Conservation (phyloP, 169 alveolate genomes). For the Cryptosporidium baileyi region DNA sequence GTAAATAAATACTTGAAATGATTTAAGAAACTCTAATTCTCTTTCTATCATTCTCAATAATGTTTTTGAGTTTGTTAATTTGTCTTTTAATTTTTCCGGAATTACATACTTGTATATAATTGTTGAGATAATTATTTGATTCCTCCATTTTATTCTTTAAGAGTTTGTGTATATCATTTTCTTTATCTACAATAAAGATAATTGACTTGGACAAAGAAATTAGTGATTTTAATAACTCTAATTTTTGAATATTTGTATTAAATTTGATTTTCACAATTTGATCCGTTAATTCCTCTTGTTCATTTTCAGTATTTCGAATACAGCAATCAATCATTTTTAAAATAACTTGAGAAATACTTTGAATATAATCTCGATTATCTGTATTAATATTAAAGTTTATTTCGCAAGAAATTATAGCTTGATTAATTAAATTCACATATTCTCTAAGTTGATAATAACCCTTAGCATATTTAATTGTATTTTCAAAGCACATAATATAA, state of each 20-base stretch:
- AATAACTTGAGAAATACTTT: neutral
- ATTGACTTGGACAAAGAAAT: conserved; percentile 37
- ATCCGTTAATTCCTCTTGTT: neutral
- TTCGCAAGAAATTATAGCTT: neutral
- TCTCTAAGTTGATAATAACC: conserved; percentile 58
- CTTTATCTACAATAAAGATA: neutral
- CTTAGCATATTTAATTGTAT: conserved; percentile 1
- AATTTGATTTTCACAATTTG: conserved; percentile 1
- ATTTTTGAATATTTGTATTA: conserved; percentile 20
- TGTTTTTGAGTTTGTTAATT: conserved; percentile 23
- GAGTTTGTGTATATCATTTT: neutral
- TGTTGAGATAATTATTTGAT: neutral
- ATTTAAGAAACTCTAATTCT: neutral
- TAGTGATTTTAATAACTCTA: conserved; percentile 3
- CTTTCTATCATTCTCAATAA: neutral
- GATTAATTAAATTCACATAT: conserved; percentile 15
- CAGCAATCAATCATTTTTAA: conserved; percentile 9
- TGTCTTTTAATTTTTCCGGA: conserved; percentile 57
- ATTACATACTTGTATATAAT: neutral
- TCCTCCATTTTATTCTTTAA: neutral
- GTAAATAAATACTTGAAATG: too few species aligned
- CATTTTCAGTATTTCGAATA: neutral
- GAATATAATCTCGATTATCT: neutral
- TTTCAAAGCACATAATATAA: conserved; percentile 5
- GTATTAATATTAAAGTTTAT: neutral